A percentile compares a stretch with the other conserved stretches of the same genome.
Evolutionary conservation across 495 filamentous ascomycete species (phyloP).

Genomic region (Penicillium roqueforti): DNA sequence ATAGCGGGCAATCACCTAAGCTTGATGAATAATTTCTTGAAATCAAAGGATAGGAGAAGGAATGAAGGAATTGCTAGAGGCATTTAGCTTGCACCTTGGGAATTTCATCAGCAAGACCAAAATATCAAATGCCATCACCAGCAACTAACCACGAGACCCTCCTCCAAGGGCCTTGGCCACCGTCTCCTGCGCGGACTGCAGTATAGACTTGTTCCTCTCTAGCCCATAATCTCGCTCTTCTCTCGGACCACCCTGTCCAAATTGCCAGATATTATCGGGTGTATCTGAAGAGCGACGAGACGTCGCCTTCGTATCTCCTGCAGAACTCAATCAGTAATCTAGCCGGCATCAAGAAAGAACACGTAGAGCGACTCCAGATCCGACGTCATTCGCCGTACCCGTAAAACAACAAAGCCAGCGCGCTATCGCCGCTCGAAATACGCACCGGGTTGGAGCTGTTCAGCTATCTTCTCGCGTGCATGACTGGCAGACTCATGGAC

Average conservation of each 20-base stretch:
- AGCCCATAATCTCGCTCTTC: constrained; percentile 1
- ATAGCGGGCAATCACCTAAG: no score
- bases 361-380: background rate
- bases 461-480: constrained; percentile 20
- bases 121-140: background rate
- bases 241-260: constrained; percentile 2
- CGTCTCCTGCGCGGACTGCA: constrained; percentile 21
- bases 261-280: constrained; percentile 10
- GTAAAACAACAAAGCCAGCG: background rate
- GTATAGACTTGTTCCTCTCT: constrained; percentile 11
- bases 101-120: background rate
- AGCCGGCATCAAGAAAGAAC: background rate
- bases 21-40: background rate
- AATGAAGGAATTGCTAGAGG: background rate
- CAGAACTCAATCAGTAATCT: background rate
- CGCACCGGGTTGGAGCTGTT: constrained; percentile 27
- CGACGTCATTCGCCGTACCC: background rate
- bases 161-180: constrained; percentile 30
- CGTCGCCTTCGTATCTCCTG: constrained; percentile 28
- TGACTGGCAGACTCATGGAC: constrained; percentile 20
- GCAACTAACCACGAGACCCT: constrained; percentile 20
- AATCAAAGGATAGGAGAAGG: background rate
- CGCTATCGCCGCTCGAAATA: background rate
- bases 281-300: constrained; percentile 28
- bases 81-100: background rate